Base-by-base conservation (phyloP, 371 early-diverging fungal genomes). In the Mortierella sp. region DNA sequence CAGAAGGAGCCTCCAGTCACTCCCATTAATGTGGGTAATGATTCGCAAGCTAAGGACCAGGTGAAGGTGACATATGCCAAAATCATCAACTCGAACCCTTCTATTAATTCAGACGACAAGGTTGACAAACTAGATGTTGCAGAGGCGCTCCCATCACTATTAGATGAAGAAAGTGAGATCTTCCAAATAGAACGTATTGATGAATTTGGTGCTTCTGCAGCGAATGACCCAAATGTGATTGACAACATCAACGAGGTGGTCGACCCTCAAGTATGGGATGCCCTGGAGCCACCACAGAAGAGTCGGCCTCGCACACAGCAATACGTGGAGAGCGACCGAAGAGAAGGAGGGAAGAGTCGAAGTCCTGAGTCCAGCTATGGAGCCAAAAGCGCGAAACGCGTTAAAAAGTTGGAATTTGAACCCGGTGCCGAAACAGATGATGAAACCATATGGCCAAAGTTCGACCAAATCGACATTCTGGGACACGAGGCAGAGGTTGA, bases 391-490 rank as follows among this genome's bases (percentile, higher is more conserved):
- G n/a, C 55, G 26, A 55, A 26, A 4, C 29, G 12, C 28, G 55
- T 22, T 51, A 43, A 23, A 54, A 62, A n/a, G 28, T 23, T 42
- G 43, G 35, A 55, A 17, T 31, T 19, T 15, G 54, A 34, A 2
- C 26, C 35, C 1, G 51, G 61, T 23, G 32, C 8, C 26, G 61
- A 17, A 13, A 26, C 19, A 17, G 43, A 57, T n/a, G 23, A 57
- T 26, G 37, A 57, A 9, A 22, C 35, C 3, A 19, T 31, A 10
- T 37, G 4, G 28, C 59, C 63, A 12, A 66, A 56, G 28, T 19
- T 59, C 35, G 79, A 78, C 51, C 63, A 78, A 40, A 69, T 66
- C 15, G 79, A 66, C 35, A 22, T 78, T 8, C 22, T 78, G 62
- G 66, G 54, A 1, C 53, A 68, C 49, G 78, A 78, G 35, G 72